Conservation (phyloP, 2,329 filamentous ascomycete species). For the Fusarium foetens region DNA sequence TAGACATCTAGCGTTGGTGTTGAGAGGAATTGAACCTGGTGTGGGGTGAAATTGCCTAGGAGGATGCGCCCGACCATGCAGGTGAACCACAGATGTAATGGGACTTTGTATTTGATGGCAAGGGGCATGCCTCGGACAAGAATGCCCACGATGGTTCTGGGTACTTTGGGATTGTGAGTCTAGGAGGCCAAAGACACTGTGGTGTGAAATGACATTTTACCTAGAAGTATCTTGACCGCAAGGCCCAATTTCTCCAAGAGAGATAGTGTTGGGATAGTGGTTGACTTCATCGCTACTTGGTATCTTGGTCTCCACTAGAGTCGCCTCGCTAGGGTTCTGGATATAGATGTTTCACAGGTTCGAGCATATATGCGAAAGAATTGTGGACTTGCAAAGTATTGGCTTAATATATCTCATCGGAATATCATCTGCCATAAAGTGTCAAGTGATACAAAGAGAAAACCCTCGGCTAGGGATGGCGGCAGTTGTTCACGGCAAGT, state of each 20-base stretch:
- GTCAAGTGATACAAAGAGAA: background rate
- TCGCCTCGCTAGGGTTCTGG: background rate
- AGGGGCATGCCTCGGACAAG: background rate
- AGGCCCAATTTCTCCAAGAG: background rate
- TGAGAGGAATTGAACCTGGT: background rate
- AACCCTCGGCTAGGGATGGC: background rate
- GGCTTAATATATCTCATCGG: background rate
- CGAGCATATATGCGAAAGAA: background rate
- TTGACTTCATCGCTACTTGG: background rate
- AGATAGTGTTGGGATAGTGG: background rate
- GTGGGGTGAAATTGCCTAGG: background rate
- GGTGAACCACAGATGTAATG: background rate
- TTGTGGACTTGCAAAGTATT: no score
- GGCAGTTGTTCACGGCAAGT: background rate
- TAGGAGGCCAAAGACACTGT: fast-evolving
- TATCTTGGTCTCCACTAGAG: fast-evolving
- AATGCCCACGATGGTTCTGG: background rate
- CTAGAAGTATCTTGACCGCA: background rate
- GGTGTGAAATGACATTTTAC: fast-evolving
- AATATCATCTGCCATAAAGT: background rate
- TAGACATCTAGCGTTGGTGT: background rate
- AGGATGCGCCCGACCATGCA: background rate
- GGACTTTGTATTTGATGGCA: background rate
- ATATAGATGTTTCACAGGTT: background rate
- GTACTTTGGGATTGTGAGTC: background rate